Percentiles rank a stretch among this genome's conserved stretches.
Conservation (phyloP, 1,284 basidiomycete genomes). For the Cerrena zonata region DNA sequence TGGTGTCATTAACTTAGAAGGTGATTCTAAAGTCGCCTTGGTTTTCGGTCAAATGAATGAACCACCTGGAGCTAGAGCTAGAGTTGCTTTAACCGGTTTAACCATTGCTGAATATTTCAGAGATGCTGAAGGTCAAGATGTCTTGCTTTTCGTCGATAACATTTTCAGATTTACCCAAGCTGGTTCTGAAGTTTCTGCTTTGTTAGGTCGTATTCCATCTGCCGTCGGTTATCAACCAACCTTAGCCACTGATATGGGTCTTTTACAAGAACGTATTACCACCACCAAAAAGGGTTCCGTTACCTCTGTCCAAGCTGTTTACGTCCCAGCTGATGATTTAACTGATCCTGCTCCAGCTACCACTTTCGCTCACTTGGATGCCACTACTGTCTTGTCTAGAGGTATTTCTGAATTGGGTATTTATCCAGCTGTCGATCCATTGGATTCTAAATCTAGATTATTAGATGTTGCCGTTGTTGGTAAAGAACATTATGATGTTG, state of each 20-base stretch:
- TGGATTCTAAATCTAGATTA: conserved; percentile 99
- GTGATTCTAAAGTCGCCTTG: conserved; percentile 98
- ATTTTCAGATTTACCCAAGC: conserved; percentile 99
- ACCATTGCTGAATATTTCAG: conserved; percentile 99
- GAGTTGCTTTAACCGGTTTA: conserved; percentile 97
- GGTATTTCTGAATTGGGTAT: conserved; percentile 99
- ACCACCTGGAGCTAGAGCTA: conserved; percentile 99
- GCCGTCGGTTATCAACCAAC: conserved; percentile 99
- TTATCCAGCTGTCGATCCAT: conserved; percentile 98
- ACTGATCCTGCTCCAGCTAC: conserved; percentile 99
- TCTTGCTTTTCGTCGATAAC: conserved; percentile 99
- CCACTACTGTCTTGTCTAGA: conserved; percentile 97
- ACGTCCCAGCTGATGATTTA: conserved; percentile 99
- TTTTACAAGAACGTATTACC: conserved; percentile 94
- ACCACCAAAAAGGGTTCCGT: conserved; percentile 99
- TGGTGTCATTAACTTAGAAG: conserved; percentile 98
- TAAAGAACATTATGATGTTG: conserved; percentile 89
- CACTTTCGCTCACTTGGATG: conserved; percentile 99
- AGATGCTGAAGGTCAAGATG: conserved; percentile 99
- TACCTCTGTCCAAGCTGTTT: conserved; percentile 98
- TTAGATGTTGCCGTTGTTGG: conserved; percentile 70
- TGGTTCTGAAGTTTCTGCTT: conserved; percentile 98
- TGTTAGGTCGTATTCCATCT: conserved; percentile 99
- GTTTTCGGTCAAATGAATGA: conserved; percentile 99
- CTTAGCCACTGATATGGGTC: conserved; percentile 98